Conservation (phyloP, 805 yeast genomes). For the Lipomyces starkeyi region DNA sequence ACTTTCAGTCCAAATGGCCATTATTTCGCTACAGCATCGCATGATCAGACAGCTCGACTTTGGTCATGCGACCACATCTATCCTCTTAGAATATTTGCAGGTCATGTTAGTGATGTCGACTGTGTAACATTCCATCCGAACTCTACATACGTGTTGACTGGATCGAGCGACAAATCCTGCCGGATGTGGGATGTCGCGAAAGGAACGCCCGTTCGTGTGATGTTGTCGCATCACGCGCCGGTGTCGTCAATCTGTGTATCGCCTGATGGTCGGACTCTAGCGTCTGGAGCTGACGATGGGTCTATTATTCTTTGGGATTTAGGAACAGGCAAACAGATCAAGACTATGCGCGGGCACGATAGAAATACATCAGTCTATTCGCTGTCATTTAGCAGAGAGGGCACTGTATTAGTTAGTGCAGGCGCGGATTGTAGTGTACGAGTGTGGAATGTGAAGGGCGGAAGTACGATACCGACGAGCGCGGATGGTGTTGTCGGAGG, state of each 20-base stretch:
- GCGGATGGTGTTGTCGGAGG: constrained; percentile 16
- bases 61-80: constrained; percentile 99
- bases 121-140: constrained; percentile 95
- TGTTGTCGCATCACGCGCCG: constrained; percentile 92
- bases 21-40: constrained; percentile 97
- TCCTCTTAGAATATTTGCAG: constrained; percentile 94
- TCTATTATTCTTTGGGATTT: constrained; percentile 91
- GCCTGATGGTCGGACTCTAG: constrained; percentile 97
- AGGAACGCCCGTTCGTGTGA: constrained; percentile 89
- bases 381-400: constrained; percentile 82
- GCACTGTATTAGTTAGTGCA: constrained; percentile 85
- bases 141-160: constrained; percentile 91
- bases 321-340: constrained; percentile 85
- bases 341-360: constrained; percentile 95
- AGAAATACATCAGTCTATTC: constrained; percentile 77
- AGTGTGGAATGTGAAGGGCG: constrained; percentile 93
- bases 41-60: constrained; percentile 94
- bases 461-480: constrained; percentile 48
- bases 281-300: constrained; percentile 85
- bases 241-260: constrained; percentile 84
- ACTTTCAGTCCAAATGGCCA: constrained; percentile 94
- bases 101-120: constrained; percentile 96
- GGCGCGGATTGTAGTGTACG: constrained; percentile 93
- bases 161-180: constrained; percentile 92
- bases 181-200: constrained; percentile 96